Base-by-base conservation (phyloP, 2,329 filamentous ascomycete genomes). In the Elsinoe fawcettii region DNA sequence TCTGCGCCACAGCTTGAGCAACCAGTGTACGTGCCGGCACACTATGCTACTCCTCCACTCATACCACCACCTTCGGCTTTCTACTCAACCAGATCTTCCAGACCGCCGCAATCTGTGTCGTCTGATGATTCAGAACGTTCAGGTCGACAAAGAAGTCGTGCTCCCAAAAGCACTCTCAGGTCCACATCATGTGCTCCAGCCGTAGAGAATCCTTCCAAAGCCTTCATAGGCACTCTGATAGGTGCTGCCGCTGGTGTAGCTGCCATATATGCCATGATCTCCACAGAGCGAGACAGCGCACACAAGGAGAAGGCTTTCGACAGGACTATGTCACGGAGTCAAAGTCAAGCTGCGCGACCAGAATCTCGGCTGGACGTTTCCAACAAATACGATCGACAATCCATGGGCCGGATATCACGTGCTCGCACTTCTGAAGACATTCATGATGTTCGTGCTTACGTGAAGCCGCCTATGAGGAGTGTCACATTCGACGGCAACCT, bases 191-290 rank as follows among this genome's bases (percentile, higher is more conserved):
- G 53, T 27, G 69, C 66, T 44, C 67, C 70, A 25, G 62, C 61
- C 41, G 63, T 67, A 37, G 62, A 64, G 37, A 64, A 67, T 23
- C 61, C 62, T 11, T 55, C 55, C 23, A 67, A 68, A 56, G 60
- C 63, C 14, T 37, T 71, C 20, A 78, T 93, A 46, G 87, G 89
- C 6, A 86, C 87, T 6, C 75, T 95, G 9, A 77, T 95, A 51
- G 89, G 88, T 43, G 88, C 87, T 30, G 88, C 88, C 14, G 88
- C 88, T 16, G 87, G 87, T 37, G 87, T 85, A 34, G 87, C 86
- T 8, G 75, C 88, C 39, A 86, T 88, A 8, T 95, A 93, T 71
- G 84, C 83, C 20, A 84, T 90, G 74, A 78, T 83, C 61, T 83
- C 80, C 62, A 77, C 78, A 59, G 84, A 87, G 61, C 66, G 68